A percentile compares a stretch with the other conserved stretches of the same genome.
phyloP scores from a whole-genome alignment of 177 flowering plant genomes.

The Vitis hybrid region DNA sequence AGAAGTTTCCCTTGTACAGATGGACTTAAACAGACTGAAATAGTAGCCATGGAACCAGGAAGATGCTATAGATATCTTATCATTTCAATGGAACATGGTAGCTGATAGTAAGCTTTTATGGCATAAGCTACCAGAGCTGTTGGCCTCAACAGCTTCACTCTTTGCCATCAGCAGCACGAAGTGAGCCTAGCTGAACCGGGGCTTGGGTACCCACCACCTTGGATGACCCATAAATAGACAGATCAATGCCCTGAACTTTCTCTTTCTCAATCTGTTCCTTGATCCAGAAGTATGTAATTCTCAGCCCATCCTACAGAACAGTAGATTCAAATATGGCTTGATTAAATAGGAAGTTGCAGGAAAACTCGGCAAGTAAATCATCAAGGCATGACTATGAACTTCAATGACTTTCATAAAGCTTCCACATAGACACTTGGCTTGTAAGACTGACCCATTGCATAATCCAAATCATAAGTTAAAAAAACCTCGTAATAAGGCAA shows the following conservation, averaged over 20 bases:
- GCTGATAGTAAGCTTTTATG: no score
- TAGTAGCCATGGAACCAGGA: no score
- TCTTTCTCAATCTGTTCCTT: constrained; percentile 96
- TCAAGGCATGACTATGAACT: background rate
- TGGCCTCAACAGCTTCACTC: constrained; percentile 43
- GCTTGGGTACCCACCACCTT: constrained; percentile 98
- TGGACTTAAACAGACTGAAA: no score
- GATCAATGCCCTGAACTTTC: constrained; percentile 63
- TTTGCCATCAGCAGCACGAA: constrained; percentile 97
- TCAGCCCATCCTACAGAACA: constrained; percentile 77
- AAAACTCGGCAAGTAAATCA: background rate
- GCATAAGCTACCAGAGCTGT: no score
- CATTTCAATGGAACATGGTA: no score
- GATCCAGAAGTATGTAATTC: constrained; percentile 96
- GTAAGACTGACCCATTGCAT: no score
- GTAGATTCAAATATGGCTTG: background rate
- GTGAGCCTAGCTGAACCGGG: constrained; percentile 95
- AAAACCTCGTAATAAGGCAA: no score
- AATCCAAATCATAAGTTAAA: no score
- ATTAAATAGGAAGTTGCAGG: no score
- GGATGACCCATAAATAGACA: constrained; percentile 80
- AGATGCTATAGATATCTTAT: no score
- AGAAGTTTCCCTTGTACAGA: background rate
- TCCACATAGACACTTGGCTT: background rate
- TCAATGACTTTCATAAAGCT: background rate